Base-by-base conservation (phyloP, 2,329 filamentous ascomycete species). In the Mycosphaerella sp. region DNA sequence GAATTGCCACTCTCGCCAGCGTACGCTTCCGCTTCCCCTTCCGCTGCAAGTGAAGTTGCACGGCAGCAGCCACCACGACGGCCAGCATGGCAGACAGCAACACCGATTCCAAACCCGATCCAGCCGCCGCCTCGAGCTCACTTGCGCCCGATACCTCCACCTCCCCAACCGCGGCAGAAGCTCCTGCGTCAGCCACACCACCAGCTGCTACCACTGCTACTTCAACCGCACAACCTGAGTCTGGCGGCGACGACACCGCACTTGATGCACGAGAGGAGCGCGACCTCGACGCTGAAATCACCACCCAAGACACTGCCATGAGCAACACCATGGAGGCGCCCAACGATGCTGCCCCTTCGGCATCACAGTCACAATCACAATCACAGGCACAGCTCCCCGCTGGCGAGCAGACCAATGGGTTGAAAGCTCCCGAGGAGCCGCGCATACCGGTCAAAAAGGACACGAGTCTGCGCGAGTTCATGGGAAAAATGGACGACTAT, bases 401-500 rank as follows among this genome's bases (percentile, higher is more conserved):
- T 2, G 84, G 84, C 48, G 86, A 88, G 68, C 95, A 95, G 72
- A 90, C 96, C 72, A 85, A 86, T n/a, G 60, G 56, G 2, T 31
- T 60, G 8, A 46, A 93, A 86, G 56, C 78, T 5, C 71, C 78
- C 41, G 72, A 62, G 45, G 66, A 67, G 51, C 65, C 83, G 40
- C 82, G 81, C 66, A 76, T 88, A 59, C 84, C 87, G 1, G 85
- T 85, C 49, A 89, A 90, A 70, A 97, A 97, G 74, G 93, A 98
- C 73, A 85, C 86, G 17, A 95, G 87, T 39, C 75, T 98, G 61
- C 87, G 91, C 67, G 92, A 97, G 72, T 96, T 98, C 68, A 73
- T 98, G 14, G 81, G 81, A 60, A 96, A 95, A 78, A 97, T 98
- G 86, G 93, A 98, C 69, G 93, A 98, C 67, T 97, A 93, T 73